Evolutionary conservation across 129 eudicot genomes (phyloP).

Genomic region (Centrapalus pauciflorus): DNA sequence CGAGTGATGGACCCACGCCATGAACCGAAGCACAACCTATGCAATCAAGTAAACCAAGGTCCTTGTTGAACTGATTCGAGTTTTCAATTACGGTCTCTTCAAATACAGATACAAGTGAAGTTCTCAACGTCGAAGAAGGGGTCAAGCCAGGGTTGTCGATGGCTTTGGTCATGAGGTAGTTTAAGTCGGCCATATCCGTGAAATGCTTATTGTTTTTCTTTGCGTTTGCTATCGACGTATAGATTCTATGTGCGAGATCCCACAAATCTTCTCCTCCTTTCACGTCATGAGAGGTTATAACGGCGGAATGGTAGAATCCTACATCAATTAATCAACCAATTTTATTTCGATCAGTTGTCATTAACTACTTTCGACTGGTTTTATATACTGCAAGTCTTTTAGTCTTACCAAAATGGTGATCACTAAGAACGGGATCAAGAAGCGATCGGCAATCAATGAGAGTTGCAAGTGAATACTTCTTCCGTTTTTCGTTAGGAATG

Average conservation of each 20-base stretch:
- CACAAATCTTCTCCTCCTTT: conserved; percentile 71
- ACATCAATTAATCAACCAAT: too few relatives aligned
- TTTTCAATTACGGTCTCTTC: conserved; percentile 62
- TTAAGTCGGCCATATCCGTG: conserved; percentile 84
- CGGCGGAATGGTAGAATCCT: conserved; percentile 93
- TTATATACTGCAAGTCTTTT: too few relatives aligned
- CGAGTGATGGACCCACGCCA: conserved; percentile 84
- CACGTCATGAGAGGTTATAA: conserved; percentile 67
- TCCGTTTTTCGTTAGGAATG: conserved; percentile 60
- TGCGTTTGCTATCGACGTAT: conserved; percentile 42
- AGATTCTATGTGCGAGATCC: conserved; percentile 70
- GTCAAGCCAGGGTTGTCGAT: conserved; percentile 92
- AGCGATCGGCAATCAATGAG: conserved; percentile 74
- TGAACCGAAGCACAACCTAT: conserved; percentile 90
- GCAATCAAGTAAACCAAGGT: conserved; percentile 61
- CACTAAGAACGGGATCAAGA: conserved; percentile 77
- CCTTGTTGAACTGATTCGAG: conserved; percentile 23
- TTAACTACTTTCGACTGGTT: too few relatives aligned
- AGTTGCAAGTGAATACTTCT: conserved; percentile 78
- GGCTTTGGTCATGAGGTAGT: conserved; percentile 90
- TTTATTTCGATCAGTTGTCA: too few relatives aligned
- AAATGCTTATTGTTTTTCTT: conserved; percentile 78
- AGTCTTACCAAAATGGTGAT: conserved; percentile 58
- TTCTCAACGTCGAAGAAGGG: conserved; percentile 68
- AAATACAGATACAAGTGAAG: conserved; percentile 76